Evolutionary conservation across 495 filamentous ascomycete genomes (phyloP), one percentile per base, ranked within the genome.

Genomic region (Apodospora peruviana): DNA sequence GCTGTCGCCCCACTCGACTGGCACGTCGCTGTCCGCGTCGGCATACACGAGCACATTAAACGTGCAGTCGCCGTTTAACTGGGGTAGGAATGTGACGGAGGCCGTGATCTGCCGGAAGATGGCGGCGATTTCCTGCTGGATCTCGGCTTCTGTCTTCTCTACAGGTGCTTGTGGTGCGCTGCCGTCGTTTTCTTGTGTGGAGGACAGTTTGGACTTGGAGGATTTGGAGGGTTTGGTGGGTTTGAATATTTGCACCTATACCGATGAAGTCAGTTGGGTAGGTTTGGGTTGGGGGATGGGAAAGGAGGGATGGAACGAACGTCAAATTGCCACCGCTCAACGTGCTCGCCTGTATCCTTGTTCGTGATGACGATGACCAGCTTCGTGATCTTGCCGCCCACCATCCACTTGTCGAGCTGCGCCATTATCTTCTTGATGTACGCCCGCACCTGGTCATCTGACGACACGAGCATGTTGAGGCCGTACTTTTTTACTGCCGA

Each of bases 361-460:
- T 84, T 84, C 1, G 91, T 96, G 57, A 98, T 88, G 17, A 97
- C 91, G 23, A 98, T 83, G 22, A 98, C 91, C 1, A 98, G 82
- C 69, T 95, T 97, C 12, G 85, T 90, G 57, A 98, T 94, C 71
- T 97, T 97, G 60, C 90, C 88, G 56, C 86, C 86, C 37, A 87
- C 74, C 87, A 96, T 97, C 93, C 93, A 98, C 60, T 85, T 86
- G 69, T 91, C 90, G 38, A 96, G 80, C 69, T 95, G 90, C 4
- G 84, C 86, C 88, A 95, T 96, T 69, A 96, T 95, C 72, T 93
- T 95, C 73, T 94, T 95, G 76, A 95, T 94, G 68, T 98, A 98
- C 43, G 91, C 90, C 72, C 95, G 94, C 57, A 98, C 93, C 66
- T 97, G 90, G 72, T 97, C 93, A 69, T 98, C 93, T 48, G 87